Base-by-base conservation (phyloP, 2,329 filamentous ascomycete species). In the Cladosporium austrohemisphaericum region DNA sequence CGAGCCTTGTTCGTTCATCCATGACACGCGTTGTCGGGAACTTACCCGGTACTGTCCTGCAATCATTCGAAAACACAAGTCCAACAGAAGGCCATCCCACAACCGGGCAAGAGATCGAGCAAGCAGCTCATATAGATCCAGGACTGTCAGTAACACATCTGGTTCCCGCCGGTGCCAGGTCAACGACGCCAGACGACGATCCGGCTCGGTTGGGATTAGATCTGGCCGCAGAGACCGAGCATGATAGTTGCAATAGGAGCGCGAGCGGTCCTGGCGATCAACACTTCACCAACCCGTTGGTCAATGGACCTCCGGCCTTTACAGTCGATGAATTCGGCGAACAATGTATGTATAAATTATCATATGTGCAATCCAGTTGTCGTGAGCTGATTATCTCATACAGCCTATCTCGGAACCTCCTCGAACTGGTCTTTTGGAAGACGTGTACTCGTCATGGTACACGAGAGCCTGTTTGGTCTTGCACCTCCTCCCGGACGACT, bases 371-470 rank as follows among this genome's bases (percentile, higher is more conserved):
- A 4, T 49, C 47, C 33, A 38, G 19, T 36, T 14, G 31, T 25
- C 20, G 51, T 29, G 16, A 31, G 26, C 19, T 19, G 20, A 33
- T 16, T 14, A 36, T 11, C 14, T 20, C 11, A 23, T 9, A 10
- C 16, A 78, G 75, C 70, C 48, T 79, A 78, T 50, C 66, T 80
- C 7, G 77, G 76, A 1, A 76, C 75, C 2, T 79, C 76, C 0
- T 80, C 77, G 1, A 80, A 77, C 38, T 80, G 77, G 77, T 75
- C 76, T 0, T 80, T 79, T 41, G 71, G 71, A 20, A 66, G 76
- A 6, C 70, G 73, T 14, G 69, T 78, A 1, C 63, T 80, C n/a
- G 69, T 65, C 20, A 67, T 78, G 44, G 70, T 71, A 0, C 72
- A 78, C 40, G 71, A 77, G 51, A 67, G 72, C 45, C 63, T 76